Conservation (phyloP, 169 alveolate species). For the Amoebophrya sp. region DNA sequence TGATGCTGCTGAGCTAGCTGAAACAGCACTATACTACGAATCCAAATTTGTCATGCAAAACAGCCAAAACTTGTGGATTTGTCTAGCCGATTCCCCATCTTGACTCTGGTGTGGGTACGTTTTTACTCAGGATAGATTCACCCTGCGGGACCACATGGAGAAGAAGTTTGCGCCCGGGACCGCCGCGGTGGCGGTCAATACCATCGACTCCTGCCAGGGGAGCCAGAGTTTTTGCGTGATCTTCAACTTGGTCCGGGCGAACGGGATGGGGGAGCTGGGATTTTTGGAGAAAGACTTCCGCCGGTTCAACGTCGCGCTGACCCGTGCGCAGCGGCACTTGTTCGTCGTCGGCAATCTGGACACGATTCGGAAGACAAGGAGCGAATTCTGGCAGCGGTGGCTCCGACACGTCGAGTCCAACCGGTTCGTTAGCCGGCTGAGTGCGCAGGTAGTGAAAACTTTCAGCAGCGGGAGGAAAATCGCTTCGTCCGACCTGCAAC, state of each 20-base stretch:
- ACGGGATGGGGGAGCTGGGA: not conserved
- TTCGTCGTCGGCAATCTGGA: conserved; percentile 66
- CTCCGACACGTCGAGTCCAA: not conserved
- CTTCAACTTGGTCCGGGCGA: conserved; percentile 6
- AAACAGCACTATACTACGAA: too few species aligned
- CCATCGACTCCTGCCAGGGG: conserved; percentile 42
- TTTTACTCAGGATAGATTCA: too few species aligned
- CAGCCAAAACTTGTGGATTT: too few species aligned
- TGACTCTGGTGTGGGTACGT: too few species aligned
- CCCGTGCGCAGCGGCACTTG: conserved; percentile 80
- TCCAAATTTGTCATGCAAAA: too few species aligned
- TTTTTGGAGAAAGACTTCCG: conserved; percentile 62
- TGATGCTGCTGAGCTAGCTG: too few species aligned
- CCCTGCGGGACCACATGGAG: not conserved
- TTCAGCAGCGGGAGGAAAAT: not conserved
- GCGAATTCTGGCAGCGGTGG: not conserved
- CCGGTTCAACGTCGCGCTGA: conserved; percentile 87
- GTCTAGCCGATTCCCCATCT: too few species aligned
- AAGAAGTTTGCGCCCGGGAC: not conserved
- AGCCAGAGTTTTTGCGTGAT: conserved; percentile 28
- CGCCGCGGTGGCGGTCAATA: conserved; percentile 11
- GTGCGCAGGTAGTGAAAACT: not conserved
- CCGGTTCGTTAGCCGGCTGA: not conserved
- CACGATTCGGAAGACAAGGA: not conserved
- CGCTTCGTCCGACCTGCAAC: too few species aligned